Conservation (phyloP, 2,329 filamentous ascomycete species). For the Beauveria brongniartii region DNA sequence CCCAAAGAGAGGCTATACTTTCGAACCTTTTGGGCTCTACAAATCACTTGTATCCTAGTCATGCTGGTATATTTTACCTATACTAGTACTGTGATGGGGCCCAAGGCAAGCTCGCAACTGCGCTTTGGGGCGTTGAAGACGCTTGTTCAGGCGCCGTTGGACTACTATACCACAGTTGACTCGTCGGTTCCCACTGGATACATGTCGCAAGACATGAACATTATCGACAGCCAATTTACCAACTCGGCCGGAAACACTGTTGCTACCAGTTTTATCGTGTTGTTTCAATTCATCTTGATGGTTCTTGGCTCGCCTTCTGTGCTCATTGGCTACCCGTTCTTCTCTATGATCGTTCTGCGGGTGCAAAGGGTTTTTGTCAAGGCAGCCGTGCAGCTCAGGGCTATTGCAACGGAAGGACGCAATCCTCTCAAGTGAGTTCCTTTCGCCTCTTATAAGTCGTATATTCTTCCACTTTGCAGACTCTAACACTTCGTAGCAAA, state of each 20-base stretch:
- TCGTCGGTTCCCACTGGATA: constrained; percentile 8
- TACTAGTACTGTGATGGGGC: constrained; percentile 1
- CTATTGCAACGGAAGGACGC: constrained; percentile 1
- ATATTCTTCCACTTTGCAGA: too few species aligned
- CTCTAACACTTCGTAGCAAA: neutral
- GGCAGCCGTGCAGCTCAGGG: neutral
- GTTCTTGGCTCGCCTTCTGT: neutral
- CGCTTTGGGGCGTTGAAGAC: constrained; percentile 1
- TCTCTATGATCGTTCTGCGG: neutral
- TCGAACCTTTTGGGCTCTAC: neutral
- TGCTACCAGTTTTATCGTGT: neutral
- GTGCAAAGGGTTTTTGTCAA: neutral
- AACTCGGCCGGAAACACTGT: neutral
- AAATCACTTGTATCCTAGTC: neutral
- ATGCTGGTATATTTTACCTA: constrained; percentile 3
- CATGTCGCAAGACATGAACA: constrained; percentile 8
- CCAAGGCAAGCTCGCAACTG: constrained; percentile 2
- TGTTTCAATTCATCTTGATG: neutral
- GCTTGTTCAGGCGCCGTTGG: neutral
- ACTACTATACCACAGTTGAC: constrained; percentile 6
- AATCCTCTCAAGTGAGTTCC: constrained; percentile 1
- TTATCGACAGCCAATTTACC: constrained; percentile 1
- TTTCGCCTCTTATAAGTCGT: neutral
- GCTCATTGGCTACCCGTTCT: constrained; percentile 1
- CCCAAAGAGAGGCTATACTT: neutral